A percentile compares a stretch with the other conserved stretches of the same genome.
These are phyloP conservation scores for Cajanus cajan DNA, from an alignment of 306 rosid species.

Conservation along the genomic window DNA sequence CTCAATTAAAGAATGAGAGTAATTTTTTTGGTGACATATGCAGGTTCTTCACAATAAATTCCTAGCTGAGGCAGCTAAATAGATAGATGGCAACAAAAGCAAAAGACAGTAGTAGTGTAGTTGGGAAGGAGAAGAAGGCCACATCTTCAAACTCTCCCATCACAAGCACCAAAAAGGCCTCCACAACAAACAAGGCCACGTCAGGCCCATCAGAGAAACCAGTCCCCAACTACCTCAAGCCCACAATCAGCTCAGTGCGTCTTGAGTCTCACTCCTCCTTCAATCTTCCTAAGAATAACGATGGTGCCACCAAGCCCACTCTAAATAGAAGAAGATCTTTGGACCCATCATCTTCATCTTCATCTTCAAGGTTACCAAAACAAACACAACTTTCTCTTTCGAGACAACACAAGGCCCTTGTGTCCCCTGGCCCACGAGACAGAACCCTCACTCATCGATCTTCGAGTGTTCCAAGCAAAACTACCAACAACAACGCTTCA, in stretches of 20 bases:
- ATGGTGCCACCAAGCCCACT: conserved; percentile 25
- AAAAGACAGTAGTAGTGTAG: conserved; percentile 40
- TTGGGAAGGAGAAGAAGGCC: conserved; percentile 59
- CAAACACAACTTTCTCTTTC: conserved; percentile 45
- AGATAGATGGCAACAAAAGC: conserved; percentile 64
- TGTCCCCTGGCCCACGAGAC: conserved; percentile 57
- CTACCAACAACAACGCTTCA: background rate
- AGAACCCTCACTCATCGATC: conserved; percentile 22
- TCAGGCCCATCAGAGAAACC: conserved; percentile 43
- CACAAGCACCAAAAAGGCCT: conserved; percentile 34
- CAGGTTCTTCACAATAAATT: conserved; percentile 10
- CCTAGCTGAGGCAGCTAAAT: background rate
- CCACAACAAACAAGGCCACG: conserved; percentile 30
- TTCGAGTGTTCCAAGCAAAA: conserved; percentile 25
- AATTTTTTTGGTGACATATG: background rate
- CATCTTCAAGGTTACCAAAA: conserved; percentile 42
- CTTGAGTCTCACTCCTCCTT: conserved; percentile 34
- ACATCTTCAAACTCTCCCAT: conserved; percentile 29
- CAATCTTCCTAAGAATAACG: conserved; percentile 29
- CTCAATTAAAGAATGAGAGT: background rate
- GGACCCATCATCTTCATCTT: conserved; percentile 59
- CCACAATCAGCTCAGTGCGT: conserved; percentile 55
- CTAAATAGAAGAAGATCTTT: conserved; percentile 77
- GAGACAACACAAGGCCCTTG: conserved; percentile 42
- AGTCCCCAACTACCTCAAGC: conserved; percentile 64